Evolutionary conservation across 257 asterid species (phyloP), one percentile per base, ranked within the genome.

Genomic region (Petunia axillaris): DNA sequence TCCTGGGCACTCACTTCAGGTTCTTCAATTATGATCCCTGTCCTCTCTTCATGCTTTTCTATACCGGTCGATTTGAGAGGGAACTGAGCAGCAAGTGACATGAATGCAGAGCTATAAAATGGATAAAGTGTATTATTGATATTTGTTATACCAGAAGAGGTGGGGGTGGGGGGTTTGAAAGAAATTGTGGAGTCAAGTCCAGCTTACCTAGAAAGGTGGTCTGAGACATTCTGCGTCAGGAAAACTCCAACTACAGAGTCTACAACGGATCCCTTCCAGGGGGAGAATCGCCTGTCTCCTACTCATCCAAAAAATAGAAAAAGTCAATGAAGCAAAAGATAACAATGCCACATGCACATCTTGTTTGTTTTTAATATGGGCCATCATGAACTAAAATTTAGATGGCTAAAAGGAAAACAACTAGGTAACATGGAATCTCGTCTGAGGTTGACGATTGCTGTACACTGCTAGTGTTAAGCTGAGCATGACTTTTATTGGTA

Each of bases 181-280:
- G 52, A 50, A 71, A 71, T 36, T 48, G 43, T 71, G 60, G 43
- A 46, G 50, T 73, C 35, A 48, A 71, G 46, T 35, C 13, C 57
- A 73, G 80, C 86, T 66, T 40, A 82, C 92, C 92, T 89, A 39
- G 92, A 89, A 57, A 89, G 92, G 79, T 89, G 92, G 79, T 89
- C 90, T 44, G 92, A 87, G n/a, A 89, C 92, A 80, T 89, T 89
- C 81, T 89, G 92, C 50, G 92, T 89, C 64, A 89, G 92, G 62
- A 88, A 88, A 80, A 88, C 91, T 70, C 91, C 91, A 81, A 88
- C 68, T 75, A 87, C 90, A 63, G 92, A 89, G 78, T 89, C 92
- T 81, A 89, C 81, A 64, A 89, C 92, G 14, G 92, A 89, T 81
- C 92, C 92, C 80, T 89, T 89, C 92, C 92, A 89, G 64, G 86